Conservation (phyloP, 2,329 filamentous ascomycete genomes). For the Diplocarpon rosae region DNA sequence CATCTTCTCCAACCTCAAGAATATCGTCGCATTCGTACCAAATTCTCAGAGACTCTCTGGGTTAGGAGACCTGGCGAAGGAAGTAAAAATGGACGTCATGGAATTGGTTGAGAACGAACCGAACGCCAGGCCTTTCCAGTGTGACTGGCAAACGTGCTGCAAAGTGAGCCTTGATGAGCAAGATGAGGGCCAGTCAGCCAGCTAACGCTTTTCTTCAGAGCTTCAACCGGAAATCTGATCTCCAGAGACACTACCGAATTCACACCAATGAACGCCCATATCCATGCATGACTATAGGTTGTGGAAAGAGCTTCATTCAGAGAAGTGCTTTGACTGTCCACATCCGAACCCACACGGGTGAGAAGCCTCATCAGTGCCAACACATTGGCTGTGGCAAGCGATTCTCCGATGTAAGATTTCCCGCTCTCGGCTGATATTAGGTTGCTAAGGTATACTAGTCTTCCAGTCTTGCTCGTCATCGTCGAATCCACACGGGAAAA, state of each 20-base stretch:
- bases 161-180: conserved; percentile 37
- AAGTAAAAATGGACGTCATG: conserved; percentile 45
- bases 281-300: conserved; percentile 46
- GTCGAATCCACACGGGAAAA: conserved; percentile 62
- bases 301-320: conserved; percentile 62
- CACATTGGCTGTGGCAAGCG: conserved; percentile 55
- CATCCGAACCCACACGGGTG: conserved; percentile 58
- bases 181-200: not conserved
- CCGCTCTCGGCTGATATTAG: not conserved
- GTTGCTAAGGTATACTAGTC: conserved; percentile 21
- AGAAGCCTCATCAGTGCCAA: conserved; percentile 61
- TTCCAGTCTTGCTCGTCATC: conserved; percentile 37
- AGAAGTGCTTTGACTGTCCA: conserved; percentile 60
- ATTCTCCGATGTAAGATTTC: conserved; percentile 47
- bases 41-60: not conserved
- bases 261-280: conserved; percentile 63
- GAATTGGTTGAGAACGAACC: conserved; percentile 55
- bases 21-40: not conserved
- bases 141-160: conserved; percentile 50
- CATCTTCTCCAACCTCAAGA: conserved; percentile 2
- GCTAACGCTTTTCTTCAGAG: conserved; percentile 34
- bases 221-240: conserved; percentile 62
- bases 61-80: not conserved
- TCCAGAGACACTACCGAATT: conserved; percentile 60
- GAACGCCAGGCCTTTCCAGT: conserved; percentile 50